Base-by-base conservation (phyloP, 2,329 filamentous ascomycete genomes). In the Ascosphaera aggregata region DNA sequence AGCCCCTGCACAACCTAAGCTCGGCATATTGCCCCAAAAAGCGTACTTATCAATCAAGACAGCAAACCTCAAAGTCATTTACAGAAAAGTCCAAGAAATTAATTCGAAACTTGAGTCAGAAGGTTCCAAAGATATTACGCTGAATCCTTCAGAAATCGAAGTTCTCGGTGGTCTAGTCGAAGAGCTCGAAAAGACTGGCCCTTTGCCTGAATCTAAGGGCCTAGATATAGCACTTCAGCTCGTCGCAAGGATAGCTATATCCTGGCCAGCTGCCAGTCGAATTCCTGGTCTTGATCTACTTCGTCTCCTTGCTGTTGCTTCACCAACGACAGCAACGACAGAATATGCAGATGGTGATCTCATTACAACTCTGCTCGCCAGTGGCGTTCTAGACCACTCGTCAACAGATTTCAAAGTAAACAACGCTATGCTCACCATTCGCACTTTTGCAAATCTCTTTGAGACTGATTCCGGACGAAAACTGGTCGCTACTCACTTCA, bases 281-380 rank as follows among this genome's bases (percentile, higher is more conserved):
- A 66, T 98, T 0, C 80, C 89, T 0, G 80, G 75, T 9, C 68
- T 98, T 1, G 89, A 95, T 54, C 64, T 95, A 1, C 66, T 95
- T 3, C 80, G 89, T n/a, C 73, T 91, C 37, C 64, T 89, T 19
- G 76, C 80, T 1, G 72, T 74, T 1, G 72, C 71, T 3, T 67
- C 67, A 5, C 70, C 80, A 0, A 58, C 68, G 1, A 69, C 73
- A n/a, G 76, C 80, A 2, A 65, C 67, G 5, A 69, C 70, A 38
- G 65, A 71, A 38, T 57, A 65, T 1, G 57, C 61, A 11, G 54
- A 54, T 2, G 59, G 65, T 20, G 74, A 70, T 27, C 60, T 85
- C n/a, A 54, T 79, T 3, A 59, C 67, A 5, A 58, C 62, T 1
- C 59, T 94, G 4, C 63, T 73, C 24, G 54, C 53, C 34, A 70